Base-by-base conservation (phyloP, 2,329 filamentous ascomycete genomes). In the Xylariaceae sp. region DNA sequence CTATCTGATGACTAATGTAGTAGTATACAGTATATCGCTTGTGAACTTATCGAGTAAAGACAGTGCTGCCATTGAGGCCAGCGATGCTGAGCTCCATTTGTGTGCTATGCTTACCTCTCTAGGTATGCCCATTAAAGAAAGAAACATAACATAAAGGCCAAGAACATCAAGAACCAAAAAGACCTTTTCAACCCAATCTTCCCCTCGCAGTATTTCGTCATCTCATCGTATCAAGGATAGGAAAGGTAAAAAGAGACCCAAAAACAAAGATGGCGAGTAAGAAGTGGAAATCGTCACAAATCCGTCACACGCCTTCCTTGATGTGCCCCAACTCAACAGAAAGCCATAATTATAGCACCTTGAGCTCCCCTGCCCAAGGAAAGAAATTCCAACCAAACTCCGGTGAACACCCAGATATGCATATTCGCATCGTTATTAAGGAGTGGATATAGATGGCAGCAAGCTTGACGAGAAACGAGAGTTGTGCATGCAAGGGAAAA, bases 1-100 rank as follows among this genome's bases (percentile, higher is more conserved):
- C 58, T 57, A 60, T 60, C 33, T 46, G 46, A 58, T 58, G 48
- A 47, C 35, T 51, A 44, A 48, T 41, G 23, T 50, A 43, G 53
- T 55, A 51, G 46, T 56, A 44, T 56, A 60, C 52, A 60, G 33
- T 57, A 36, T 46, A 55, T 47, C 26, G 51, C 40, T 44, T 44
- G 42, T 41, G 35, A 42, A 33, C 36, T 46, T 39, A 11, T 13
- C 20, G 18, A 26, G 18, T 8, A 5, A 21, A 21, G 13, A 50
- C 50, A 45, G 51, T 57, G 53, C 42, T 42, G 39, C 23, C 56
- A 49, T 59, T 49, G 44, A 43, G 49, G 44, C 40, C 37, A 37
- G 43, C 47, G 26, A 49, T 50, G 40, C 53, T 40, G 35, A 36
- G 42, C 27, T 50, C 51, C 13, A 44, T 48, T 52, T n/a, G 30